Evolutionary conservation across 139 green algal species (phyloP), one percentile per base, ranked within the genome.

Genomic region (Volvox africanus): DNA sequence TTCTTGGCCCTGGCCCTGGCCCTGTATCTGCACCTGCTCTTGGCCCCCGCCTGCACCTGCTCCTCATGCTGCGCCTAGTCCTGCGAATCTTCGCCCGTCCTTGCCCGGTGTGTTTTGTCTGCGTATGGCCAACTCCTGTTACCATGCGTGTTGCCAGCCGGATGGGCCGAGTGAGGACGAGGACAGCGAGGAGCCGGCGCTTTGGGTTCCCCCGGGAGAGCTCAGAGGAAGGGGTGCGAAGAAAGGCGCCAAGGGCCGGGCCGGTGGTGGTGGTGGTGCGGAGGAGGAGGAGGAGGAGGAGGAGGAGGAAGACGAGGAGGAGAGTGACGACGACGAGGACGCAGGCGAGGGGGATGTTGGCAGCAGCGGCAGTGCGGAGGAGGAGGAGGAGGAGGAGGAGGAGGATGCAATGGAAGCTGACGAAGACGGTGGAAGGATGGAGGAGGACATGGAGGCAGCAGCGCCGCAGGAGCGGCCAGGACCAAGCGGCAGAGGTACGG

Each of bases 401-500:
- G 22, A 30, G 65, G 76, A 82, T 26, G 12, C 55, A 24, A 82
- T 82, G 61, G 84, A 65, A 61, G 82, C 65, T 16, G 50, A 35
- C 35, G 37, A 33, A 12, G 83, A 0, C 21, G 75, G 62, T 0
- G 82, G 62, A 33, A 24, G 32, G n/a, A 61, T 67, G 61, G 71
- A 80, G 18, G 61, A 33, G 26, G 61, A 32, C n/a, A 37, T 62
- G 21, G 35, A 30, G 61, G 88, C 61, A n/a, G 62, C 69, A 78
- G 90, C 22, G 9, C 50, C n/a, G 35, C 62, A 76, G 26, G 79
- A 78, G 17, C 75, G 82, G 5, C 18, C 80, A 85, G 61, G 86
- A 32, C 44, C 86, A 0, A 91, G 76, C 78, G 88, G 65, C 18
- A 14, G 62, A 80, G 79, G 79, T 92, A 65, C 17, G 87, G 11